These are phyloP conservation scores for Acanthamoeba culbertsoni DNA, from an alignment of 208 protist species.

Conservation along the genomic window DNA sequence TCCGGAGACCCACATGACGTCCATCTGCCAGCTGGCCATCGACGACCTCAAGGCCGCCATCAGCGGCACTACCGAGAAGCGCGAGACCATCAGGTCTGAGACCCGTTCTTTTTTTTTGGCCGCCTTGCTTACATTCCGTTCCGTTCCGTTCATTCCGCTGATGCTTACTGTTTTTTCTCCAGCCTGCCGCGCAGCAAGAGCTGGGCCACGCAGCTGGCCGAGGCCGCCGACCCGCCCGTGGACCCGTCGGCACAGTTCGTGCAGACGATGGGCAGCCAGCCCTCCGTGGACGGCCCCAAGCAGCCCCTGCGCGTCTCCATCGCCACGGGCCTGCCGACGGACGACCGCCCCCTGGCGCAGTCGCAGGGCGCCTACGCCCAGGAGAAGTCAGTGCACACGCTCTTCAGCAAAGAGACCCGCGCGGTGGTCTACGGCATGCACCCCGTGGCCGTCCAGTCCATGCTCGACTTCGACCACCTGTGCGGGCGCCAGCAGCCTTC, in stretches of 20 bases:
- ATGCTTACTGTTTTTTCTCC: too few species aligned
- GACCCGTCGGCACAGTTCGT: not conserved
- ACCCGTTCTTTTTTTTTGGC: too few species aligned
- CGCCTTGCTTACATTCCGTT: too few species aligned
- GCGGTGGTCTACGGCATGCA: constrained; percentile 76
- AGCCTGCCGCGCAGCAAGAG: not conserved
- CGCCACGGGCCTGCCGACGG: not conserved
- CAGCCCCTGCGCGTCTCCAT: not conserved
- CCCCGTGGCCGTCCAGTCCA: constrained; percentile 73
- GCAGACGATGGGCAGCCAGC: not conserved
- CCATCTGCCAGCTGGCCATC: constrained; percentile 83
- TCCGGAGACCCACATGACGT: constrained; percentile 88
- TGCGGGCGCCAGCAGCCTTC: constrained; percentile 78
- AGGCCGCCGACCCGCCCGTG: not conserved
- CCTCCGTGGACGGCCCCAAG: not conserved
- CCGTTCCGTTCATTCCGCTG: too few species aligned
- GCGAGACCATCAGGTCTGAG: not conserved
- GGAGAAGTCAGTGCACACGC: not conserved
- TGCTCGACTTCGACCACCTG: constrained; percentile 87
- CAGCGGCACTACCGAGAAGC: not conserved
- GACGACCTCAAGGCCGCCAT: not conserved
- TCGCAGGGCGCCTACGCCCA: not conserved
- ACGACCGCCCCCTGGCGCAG: not conserved
- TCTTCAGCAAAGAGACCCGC: constrained; percentile 70
- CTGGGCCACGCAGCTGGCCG: not conserved